Base-by-base conservation (phyloP, 352 stramenopile genomes). In the Globisporangium spiculum region DNA sequence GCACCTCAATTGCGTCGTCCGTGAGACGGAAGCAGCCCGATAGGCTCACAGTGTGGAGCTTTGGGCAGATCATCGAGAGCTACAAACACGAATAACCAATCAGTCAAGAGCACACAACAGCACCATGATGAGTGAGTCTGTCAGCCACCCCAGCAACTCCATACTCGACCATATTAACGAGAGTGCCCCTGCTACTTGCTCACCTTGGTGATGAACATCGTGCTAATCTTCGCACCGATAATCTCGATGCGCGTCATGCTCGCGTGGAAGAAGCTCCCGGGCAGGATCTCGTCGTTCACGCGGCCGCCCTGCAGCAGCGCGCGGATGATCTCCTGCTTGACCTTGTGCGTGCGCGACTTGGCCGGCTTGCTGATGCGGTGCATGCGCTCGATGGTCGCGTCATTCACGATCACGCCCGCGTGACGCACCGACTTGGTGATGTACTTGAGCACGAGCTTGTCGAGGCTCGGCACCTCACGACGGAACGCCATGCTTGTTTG, bases 361-460 rank as follows among this genome's bases (percentile, higher is more conserved):
- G 66, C 53, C 7, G 86, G 88, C 36, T 94, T 89, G 24, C 68
- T 67, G 65, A 96, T 93, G 62, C 83, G 80, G 65, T 96, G 85
- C 48, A 81, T 76, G 56, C 84, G 77, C 68, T 76, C 80, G 55
- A 96, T 60, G 30, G 83, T 90, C 27, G 73, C 66, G 32, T 93
- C 82, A 65, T 88, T 96, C 30, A 96, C 69, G 60, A 95, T 93
- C 34, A 80, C 46, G 32, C 77, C 70, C 58, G 80, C 68, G 46
- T 89, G 75, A 12, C 86, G 77, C 62, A 78, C 85, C 24, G 87
- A 84, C 84, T 96, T 96, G 81, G 87, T 81, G 67, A 96, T 88
- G 71, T 84, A 92, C 83, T 96, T 96, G 76, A 96, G 81, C 81
- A 96, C 84, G 75, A 95, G 77, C 74, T 91, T 85, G 61, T 95